These are phyloP conservation scores for Inga laurina DNA, from an alignment of 306 rosid species.

Conservation along the genomic window DNA sequence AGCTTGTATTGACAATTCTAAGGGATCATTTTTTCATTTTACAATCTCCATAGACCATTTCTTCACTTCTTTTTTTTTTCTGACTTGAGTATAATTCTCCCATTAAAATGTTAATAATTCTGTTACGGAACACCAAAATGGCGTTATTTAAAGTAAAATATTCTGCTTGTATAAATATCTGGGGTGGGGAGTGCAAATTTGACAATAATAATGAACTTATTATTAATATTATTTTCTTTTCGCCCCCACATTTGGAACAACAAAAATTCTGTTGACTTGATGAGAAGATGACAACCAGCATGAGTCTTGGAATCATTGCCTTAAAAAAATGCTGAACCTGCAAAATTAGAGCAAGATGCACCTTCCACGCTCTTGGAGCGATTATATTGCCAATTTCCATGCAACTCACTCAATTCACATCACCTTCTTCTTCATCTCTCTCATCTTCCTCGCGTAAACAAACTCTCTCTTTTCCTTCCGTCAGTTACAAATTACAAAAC, in stretches of 20 bases:
- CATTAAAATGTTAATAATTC: neutral
- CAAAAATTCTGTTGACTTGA: neutral
- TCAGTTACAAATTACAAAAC: neutral
- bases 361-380: constrained; percentile 47
- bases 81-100: too few relatives aligned
- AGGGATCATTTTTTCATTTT: too few relatives aligned
- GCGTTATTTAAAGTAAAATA: too few relatives aligned
- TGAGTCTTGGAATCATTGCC: neutral
- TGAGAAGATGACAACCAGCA: neutral
- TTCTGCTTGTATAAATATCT: neutral
- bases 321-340: neutral
- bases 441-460: neutral
- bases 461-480: neutral
- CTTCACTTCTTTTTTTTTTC: too few relatives aligned
- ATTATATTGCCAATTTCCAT: constrained; percentile 61
- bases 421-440: neutral
- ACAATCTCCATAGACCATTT: rapidly evolving
- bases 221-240: too few relatives aligned
- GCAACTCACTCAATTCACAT: constrained; percentile 46
- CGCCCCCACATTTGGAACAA: neutral
- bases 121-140: neutral
- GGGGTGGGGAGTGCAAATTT: neutral
- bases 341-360: constrained; percentile 6
- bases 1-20: too few relatives aligned
- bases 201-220: neutral